Base-by-base conservation (phyloP, 2,329 filamentous ascomycete genomes). In the Verticillium zaregamsianum region DNA sequence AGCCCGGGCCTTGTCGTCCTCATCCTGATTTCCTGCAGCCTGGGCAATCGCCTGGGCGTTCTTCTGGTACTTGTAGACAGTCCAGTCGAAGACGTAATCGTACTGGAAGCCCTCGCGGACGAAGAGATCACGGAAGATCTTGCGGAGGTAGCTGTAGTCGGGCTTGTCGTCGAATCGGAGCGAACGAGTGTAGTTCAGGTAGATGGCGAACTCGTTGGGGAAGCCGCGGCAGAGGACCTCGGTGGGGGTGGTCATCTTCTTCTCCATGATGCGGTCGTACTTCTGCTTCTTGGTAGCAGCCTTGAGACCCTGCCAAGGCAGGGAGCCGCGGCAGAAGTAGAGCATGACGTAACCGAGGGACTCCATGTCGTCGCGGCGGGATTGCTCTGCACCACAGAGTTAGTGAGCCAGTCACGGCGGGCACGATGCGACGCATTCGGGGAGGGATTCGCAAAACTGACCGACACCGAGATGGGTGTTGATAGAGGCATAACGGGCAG, bases 51-150 rank as follows among this genome's bases (percentile, higher is more conserved):
- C 64, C 81, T 96, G 92, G 61, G 93, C 93, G 71, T 97, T 98
- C 89, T 97, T 97, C 86, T 97, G 93, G 85, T 98, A 97, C 84
- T 98, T 98, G 88, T 97, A 98, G 72, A 98, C 95, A n/a, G 89
- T 91, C 89, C 89, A 91, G 78, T 92, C 89, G 71, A 90, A 91
- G 65, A 91, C 87, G 69, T 91, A 90, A 77, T 92, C 89, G 74
- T 91, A 90, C 76, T 90, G 86, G 82, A 90, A 91, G 58, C 88
- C 88, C 72, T 89, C 84, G 62, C 87, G 84, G 66, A 87, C 84
- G 72, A 91, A 91, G 62, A 90, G 81, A 70, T 89, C 85, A 65
- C 87, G 85, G 83, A 92, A 91, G 73, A 91, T 90, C 82, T 88
- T 88, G 73, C 88, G 86, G 60, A 91, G 85, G 77, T 91, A 90